Evolutionary conservation across 441 rosid species (phyloP), one percentile per base, ranked within the genome.

Genomic region (Manihot esculenta): DNA sequence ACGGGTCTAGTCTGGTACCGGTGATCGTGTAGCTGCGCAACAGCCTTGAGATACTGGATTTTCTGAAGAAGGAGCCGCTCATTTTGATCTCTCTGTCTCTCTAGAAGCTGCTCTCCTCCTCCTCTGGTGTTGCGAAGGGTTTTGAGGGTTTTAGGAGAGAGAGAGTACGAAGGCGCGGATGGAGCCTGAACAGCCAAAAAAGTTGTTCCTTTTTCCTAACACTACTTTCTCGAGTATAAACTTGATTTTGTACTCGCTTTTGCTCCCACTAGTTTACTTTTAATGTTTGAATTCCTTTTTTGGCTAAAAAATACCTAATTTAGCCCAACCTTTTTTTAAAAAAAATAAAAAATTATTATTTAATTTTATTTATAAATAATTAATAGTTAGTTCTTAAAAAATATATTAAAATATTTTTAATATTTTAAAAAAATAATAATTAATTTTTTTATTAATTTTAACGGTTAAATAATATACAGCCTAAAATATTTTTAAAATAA

Each of bases 41-140:
- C 14, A 78, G 61, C 33, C 69, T 79, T 17, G 44, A 62, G 41
- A 82, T n/a, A 69, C 65, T 79, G 1, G 71, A 74, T 57, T 76
- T 75, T 57, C 83, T 72, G 67, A 72, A 69, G 67, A 82, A 74
- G n/a, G 76, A 74, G 35, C 76, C 82, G 64, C 82, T 72, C 92
- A 87, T 87, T 57, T 60, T 82, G 48, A 20, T 3, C 10, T 6
- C 8, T 62, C 21, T 44, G 20, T 44, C 35, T 10, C 11, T 63
- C 21, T 47, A 8, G 41, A 64, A 64, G 15, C 8, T 3, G 30
- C 41, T 35, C 0, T 35, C 41, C 51, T 10, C 3, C 24, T 50
- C 18, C 10, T 4, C 1, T 30, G 49, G 48, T 56, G 9, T 30
- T 30, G 33, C 4, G 4, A 13, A 24, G 55, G 70, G 55, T 71